These are phyloP conservation scores for Groenewaldozyma salmanticensis DNA, from an alignment of 805 yeast species.

Conservation along the genomic window DNA sequence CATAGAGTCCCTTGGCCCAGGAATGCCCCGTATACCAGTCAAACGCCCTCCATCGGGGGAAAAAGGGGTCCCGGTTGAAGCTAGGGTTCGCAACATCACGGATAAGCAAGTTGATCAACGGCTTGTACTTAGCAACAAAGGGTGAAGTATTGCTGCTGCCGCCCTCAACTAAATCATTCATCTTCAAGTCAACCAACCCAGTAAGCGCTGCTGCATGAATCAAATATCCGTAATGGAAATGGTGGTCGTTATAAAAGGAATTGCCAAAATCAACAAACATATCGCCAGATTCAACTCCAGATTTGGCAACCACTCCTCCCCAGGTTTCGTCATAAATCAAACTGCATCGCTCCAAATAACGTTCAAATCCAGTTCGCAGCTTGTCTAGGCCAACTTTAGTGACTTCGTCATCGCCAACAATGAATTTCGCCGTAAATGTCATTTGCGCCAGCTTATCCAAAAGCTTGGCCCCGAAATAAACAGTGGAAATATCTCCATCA, in stretches of 20 bases:
- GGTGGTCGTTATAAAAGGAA: conserved; percentile 76
- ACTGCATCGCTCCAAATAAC: conserved; percentile 57
- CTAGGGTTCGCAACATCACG: conserved; percentile 62
- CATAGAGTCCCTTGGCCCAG: conserved; percentile 63
- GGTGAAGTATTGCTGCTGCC: conserved; percentile 23
- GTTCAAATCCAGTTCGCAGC: conserved; percentile 52
- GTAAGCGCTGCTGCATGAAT: conserved; percentile 76
- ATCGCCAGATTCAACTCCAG: conserved; percentile 36
- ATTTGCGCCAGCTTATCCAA: conserved; percentile 84
- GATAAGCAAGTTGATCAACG: conserved; percentile 51
- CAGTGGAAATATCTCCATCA: conserved; percentile 38
- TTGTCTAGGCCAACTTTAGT: conserved; percentile 41
- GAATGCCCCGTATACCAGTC: conserved; percentile 70
- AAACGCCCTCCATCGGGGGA: conserved; percentile 57
- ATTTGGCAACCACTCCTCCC: conserved; percentile 70
- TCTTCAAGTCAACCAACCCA: conserved; percentile 48
- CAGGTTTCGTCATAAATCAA: conserved; percentile 63
- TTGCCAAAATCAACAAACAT: conserved; percentile 62
- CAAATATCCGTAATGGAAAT: conserved; percentile 79
- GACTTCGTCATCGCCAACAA: conserved; percentile 42
- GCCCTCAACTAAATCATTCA: conserved; percentile 31
- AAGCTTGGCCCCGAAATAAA: conserved; percentile 85
- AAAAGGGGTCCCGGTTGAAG: conserved; percentile 34
- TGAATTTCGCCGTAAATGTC: conserved; percentile 53
- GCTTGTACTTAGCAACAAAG: conserved; percentile 40